Evolutionary conservation across 192 early-diverging fungal species (phyloP).

Genomic region (Linnemannia schmuckeri): DNA sequence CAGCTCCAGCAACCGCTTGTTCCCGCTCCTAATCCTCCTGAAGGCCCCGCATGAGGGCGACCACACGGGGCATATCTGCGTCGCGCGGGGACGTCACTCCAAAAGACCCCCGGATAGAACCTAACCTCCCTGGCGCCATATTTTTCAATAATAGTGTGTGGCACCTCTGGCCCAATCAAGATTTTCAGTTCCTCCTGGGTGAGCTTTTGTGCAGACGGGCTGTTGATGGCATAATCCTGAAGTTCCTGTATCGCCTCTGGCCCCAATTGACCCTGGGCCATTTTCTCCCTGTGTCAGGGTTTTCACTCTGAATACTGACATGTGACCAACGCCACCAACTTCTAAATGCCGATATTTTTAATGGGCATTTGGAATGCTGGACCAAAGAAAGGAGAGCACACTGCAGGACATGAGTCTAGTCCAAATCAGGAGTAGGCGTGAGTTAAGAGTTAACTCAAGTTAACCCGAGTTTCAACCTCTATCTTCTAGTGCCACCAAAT

Average conservation of each 20-base stretch:
- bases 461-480: too few relatives aligned
- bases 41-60: background rate
- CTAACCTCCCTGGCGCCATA: background rate
- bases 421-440: too few relatives aligned
- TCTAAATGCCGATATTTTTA: too few relatives aligned
- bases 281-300: constrained; percentile 28
- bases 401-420: too few relatives aligned
- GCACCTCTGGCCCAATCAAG: background rate
- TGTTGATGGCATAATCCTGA: background rate
- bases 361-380: too few relatives aligned
- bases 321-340: too few relatives aligned
- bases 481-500: too few relatives aligned
- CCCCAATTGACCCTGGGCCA: background rate
- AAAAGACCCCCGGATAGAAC: background rate
- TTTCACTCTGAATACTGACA: too few relatives aligned
- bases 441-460: too few relatives aligned
- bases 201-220: background rate
- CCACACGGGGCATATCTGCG: background rate
- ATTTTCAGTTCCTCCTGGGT: background rate
- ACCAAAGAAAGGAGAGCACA: too few relatives aligned
- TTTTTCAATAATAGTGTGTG: background rate
- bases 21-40: too few relatives aligned
- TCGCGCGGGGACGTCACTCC: constrained; percentile 1
- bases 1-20: background rate
- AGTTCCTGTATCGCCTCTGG: background rate